These are phyloP conservation scores for Rhizopus arrhizus DNA, from an alignment of 371 early-diverging fungal genomes.

Conservation along the genomic window DNA sequence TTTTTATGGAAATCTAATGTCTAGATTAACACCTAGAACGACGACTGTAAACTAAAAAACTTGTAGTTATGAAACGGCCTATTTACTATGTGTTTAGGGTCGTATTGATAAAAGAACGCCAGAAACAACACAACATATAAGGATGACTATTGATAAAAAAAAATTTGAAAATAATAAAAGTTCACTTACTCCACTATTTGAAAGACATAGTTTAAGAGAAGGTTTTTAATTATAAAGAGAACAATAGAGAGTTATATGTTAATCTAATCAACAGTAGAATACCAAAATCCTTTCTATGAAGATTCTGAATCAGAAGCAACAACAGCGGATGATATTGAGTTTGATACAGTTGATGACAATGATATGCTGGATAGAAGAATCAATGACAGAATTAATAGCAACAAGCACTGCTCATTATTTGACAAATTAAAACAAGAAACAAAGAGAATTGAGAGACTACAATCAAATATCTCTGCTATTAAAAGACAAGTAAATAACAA, in stretches of 20 bases:
- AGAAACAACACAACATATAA: slow-evolving; percentile 12
- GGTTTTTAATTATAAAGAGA: slow-evolving; percentile 12
- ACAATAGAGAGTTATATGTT: background rate
- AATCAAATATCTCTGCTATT: slow-evolving; percentile 10
- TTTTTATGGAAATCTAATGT: slow-evolving; percentile 26
- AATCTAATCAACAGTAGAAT: no score
- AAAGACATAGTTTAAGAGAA: slow-evolving; percentile 29
- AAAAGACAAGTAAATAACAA: slow-evolving; percentile 21
- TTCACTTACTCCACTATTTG: slow-evolving; percentile 33
- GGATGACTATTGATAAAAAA: slow-evolving; percentile 1
- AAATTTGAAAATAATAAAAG: slow-evolving; percentile 9
- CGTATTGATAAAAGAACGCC: slow-evolving; percentile 19
- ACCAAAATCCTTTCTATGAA: slow-evolving; percentile 21
- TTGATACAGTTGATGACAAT: background rate
- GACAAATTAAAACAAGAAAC: slow-evolving; percentile 16
- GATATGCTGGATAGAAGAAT: background rate
- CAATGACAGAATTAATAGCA: background rate
- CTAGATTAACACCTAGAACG: slow-evolving; percentile 23
- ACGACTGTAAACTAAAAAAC: background rate
- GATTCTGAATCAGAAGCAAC: slow-evolving; percentile 14
- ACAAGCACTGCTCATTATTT: background rate
- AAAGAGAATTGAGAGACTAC: slow-evolving; percentile 20
- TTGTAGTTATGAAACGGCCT: background rate
- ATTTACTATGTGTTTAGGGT: background rate
- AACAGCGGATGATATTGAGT: slow-evolving; percentile 2